Evolutionary conservation across 345 rosid species (phyloP), one percentile per base, ranked within the genome.

Genomic region (Eucalyptus fibrosa): DNA sequence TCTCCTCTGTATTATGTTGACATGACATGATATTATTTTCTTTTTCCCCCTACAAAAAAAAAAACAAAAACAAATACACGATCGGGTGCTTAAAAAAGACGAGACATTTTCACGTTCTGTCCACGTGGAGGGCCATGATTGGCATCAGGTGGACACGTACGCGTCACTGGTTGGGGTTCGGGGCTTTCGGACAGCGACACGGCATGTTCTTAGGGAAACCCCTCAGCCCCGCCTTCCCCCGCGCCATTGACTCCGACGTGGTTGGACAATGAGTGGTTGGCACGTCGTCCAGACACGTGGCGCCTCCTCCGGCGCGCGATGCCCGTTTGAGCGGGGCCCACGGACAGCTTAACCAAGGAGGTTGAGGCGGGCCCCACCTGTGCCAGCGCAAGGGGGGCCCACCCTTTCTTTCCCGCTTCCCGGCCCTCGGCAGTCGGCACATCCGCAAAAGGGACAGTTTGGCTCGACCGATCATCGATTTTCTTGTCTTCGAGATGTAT

Each of bases 31-130:
- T 10, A 56, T 24, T 65, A 65, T n/a, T 65, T 65, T 65, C 37
- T 8, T 4, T 65, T 65, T n/a, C 37, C 44, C 80, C 81, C 42
- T 7, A 7, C 5, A 14, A 62, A n/a, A n/a, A 8, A 16, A 32
- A 4, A 67, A 13, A 6, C 1, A 17, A 32, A 17, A 12, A 14
- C 0, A 16, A 17, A 34, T 9, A 6, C 82, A 3, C 45, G 82
- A 72, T 72, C 40, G 12, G 6, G 82, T 77, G 83, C 83, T 21
- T 37, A 21, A 40, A 77, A 8, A 77, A 37, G 42, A 40, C 47
- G 47, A 67, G 23, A 21, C 28, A 77, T 40, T 21, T 21, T 21
- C 83, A 23, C 83, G 15, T 6, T 40, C 26, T 6, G 5, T 19
- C 45, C 83, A 37, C 83, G 45, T 77, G 83, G 83, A 77, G 45